Evolutionary conservation across 139 green algal species (phyloP), one percentile per base, ranked within the genome.

Genomic region (Ettlia oleoabundans): DNA sequence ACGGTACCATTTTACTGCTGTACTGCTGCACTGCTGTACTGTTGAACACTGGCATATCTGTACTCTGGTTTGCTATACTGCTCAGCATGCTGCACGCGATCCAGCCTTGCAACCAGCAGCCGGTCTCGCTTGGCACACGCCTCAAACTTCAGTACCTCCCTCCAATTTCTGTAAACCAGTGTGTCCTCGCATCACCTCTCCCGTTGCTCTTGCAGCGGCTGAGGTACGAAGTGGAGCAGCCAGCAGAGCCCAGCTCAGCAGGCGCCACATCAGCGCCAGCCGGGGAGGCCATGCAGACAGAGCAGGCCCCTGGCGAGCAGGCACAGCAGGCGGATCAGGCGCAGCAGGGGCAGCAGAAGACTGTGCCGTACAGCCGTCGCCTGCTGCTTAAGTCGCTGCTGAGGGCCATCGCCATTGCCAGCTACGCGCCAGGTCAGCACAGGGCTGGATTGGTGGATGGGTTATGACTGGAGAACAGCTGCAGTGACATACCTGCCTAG

Each of bases 351-450:
- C 28, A 52, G 8, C 43, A 58, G 37, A 43, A 70, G 28, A 26
- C 43, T 7, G 55, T 93, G n/a, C 76, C 90, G 8, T 94, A 96
- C 69, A 40, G 53, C 5, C 87, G 92, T 22, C 85, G 92, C 28
- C 80, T 94, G 26, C 91, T 99, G 28, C 86, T 98, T 32, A 98
- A 98, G 89, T 92, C 91, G 35, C 89, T 99, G 62, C 86, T 99
- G 84, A 86, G 96, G 3, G 91, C 89, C 69, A 92, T 98, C 9
- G 87, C 92, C 18, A 86, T 98, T 1, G 89, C 93, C 41, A 95
- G 85, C 83, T 99, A 96, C 52, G 68, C 89, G 24, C 91, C 92
- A 32, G 86, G 89, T 30, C 74, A 86, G 61, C 61, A 67, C 47
- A 58, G 47, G 13, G 47, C 47, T 58, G 47, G 47, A 58, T 15